phyloP scores from a whole-genome alignment of 2,329 filamentous ascomycete species.

The Fragosphaeria purpurea region DNA sequence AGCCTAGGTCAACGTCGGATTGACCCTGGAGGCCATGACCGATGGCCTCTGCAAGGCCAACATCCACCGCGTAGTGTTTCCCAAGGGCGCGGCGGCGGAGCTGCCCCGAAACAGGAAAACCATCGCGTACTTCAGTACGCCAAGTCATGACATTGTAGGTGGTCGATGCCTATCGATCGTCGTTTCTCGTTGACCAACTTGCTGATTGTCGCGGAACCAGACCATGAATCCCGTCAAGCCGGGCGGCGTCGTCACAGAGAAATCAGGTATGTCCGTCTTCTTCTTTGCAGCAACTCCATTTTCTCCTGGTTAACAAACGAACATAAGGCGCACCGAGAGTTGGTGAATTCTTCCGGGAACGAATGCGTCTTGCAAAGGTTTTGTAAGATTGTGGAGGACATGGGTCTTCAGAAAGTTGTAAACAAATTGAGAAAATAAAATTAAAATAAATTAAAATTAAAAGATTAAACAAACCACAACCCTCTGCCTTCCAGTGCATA shows the following conservation, averaged over 20 bases:
- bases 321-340: not conserved
- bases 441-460: too few species aligned
- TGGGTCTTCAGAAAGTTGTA: too few species aligned
- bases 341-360: not conserved
- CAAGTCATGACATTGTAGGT: slow-evolving; percentile 1
- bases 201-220: not conserved
- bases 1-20: slow-evolving; percentile 1
- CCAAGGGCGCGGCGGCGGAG: not conserved
- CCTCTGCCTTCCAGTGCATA: too few species aligned
- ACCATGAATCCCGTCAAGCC: not conserved
- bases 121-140: slow-evolving; percentile 1
- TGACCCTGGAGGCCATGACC: not conserved
- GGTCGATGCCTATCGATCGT: too few species aligned
- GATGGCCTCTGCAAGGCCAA: slow-evolving; percentile 1
- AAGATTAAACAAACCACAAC: too few species aligned
- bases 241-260: not conserved
- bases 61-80: not conserved
- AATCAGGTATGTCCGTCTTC: not conserved
- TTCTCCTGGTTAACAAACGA: not conserved
- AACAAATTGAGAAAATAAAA: too few species aligned
- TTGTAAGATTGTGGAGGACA: not conserved
- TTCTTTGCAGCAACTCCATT: not conserved
- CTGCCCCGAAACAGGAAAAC: slow-evolving; percentile 1
- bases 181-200: not conserved
- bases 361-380: not conserved